Base-by-base conservation (phyloP, 257 asterid species). In the Salvia miltiorrhiza region DNA sequence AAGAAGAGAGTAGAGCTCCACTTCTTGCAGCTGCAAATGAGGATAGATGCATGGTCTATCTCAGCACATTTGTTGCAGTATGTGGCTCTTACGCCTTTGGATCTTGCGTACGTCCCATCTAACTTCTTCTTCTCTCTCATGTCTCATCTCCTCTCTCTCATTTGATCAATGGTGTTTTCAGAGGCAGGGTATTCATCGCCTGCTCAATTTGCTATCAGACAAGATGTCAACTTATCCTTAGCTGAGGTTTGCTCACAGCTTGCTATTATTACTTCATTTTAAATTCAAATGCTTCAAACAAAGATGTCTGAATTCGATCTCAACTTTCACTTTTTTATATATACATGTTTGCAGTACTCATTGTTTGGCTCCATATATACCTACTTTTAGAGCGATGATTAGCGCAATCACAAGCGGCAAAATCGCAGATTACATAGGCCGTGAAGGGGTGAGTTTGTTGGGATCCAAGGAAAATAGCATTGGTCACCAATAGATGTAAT, bases 171-270 rank as follows among this genome's bases (percentile, higher is more conserved):
- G 50, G 30, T 56, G 14, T 6, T 63, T 76, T 71, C 64, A 63
- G 87, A 94, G 99, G 95, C 86, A 17, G 99, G 99, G 19, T 94
- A 87, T 64, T 94, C 99, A 33, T 94, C 99, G 6, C 99, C 99
- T 8, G 89, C 95, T 4, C 97, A 94, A 76, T 77, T 78, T 57
- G 96, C 88, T 13, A 91, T 94, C 72, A 82, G 81, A 50, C 76
- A 77, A n/a, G 97, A 94, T 76, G 82, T 94, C 1, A 76, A 83
- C 62, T 79, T 91, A 60, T 82, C 97, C 73, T 71, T 90, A 73
- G 83, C 99, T 9, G 93, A 91, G 99, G 99, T 94, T n/a, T 67
- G 37, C 81, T 76, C 44, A 40, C n/a, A 68, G 12, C 9, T 9
- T 21, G 39, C 64, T 47, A 21, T 1, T 0, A 9, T 9, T 16